phyloP scores from a whole-genome alignment of 352 stramenopile species.

The Pythium phragmiticola region DNA sequence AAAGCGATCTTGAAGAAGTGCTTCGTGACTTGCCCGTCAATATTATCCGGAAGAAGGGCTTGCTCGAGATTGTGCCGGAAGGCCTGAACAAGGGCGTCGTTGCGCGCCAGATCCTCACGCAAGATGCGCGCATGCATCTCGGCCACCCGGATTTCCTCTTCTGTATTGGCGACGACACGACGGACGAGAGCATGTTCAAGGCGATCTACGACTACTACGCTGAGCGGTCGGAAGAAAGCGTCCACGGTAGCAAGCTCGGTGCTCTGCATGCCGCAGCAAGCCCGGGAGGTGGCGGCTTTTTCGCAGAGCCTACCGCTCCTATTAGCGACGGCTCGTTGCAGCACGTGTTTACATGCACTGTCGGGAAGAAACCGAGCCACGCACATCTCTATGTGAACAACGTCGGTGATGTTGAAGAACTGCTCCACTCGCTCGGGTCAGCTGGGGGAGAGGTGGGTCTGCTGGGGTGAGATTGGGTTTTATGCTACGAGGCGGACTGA shows the following conservation, averaged over 20 bases:
- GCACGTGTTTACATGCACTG: slow-evolving; percentile 90
- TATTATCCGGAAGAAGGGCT: slow-evolving; percentile 88
- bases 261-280: slow-evolving; percentile 14
- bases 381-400: slow-evolving; percentile 91
- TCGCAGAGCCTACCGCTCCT: slow-evolving; percentile 23
- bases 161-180: slow-evolving; percentile 96
- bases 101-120: slow-evolving; percentile 92
- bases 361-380: slow-evolving; percentile 91
- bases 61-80: slow-evolving; percentile 95
- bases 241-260: slow-evolving; percentile 44
- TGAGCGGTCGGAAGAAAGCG: slow-evolving; percentile 78
- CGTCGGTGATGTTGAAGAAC: slow-evolving; percentile 81
- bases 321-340: slow-evolving; percentile 57
- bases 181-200: slow-evolving; percentile 98
- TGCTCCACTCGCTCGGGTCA: slow-evolving; percentile 62
- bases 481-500: not conserved
- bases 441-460: not conserved
- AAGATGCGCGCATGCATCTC: slow-evolving; percentile 74
- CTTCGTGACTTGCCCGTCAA: slow-evolving; percentile 69
- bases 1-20: slow-evolving; percentile 80
- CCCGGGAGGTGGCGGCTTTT: not conserved
- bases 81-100: slow-evolving; percentile 96
- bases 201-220: slow-evolving; percentile 91
- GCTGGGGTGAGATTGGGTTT: not conserved
- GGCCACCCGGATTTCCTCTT: slow-evolving; percentile 94